Base-by-base conservation (phyloP, 768 basidiomycete species). In the Sarcodon aspratus region DNA sequence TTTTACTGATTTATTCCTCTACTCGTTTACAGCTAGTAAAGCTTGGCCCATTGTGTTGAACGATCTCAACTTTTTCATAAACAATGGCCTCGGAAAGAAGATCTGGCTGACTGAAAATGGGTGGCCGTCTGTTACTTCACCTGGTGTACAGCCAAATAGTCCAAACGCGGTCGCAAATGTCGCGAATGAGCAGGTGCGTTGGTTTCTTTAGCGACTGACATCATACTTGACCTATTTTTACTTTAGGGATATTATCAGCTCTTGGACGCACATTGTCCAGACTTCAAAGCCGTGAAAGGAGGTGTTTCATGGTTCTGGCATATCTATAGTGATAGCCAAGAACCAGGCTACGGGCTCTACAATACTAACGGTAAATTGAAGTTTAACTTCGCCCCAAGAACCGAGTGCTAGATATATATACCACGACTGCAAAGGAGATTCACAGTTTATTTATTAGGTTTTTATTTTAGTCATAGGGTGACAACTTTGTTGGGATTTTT, bases 231-330 rank as follows among this genome's bases (percentile, higher is more conserved):
- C 2, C n/a, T 12, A n/a, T 35, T 44, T 17, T 45, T 9, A 18
- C 52, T 15, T 33, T 53, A 84, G 75, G 74, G 71, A 49, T 88
- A 86, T 57, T 86, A 69, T 52, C 62, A 63, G 15, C 61, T 88
- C 10, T 72, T 88, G 12, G 82, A 89, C 54, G 59, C 66, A 1
- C 73, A 82, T 48, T 88, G 85, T 57, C 56, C 66, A 9, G 70
- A 78, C 55, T 69, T 88, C 57, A 88, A 88, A 63, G 57, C 53
- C 0, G 74, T 75, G 12, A 74, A 73, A 3, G 83, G 83, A 17
- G 83, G 83, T 18, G 66, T 87, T 34, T 83, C 85, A 9, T 89
- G 85, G 86, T 89, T 89, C 55, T 82, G 82, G 27, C 86, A 88
- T 59, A 79, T 87, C 48, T 87, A 86, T 57, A 78, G 79, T 1